Evolutionary conservation across 129 eudicot species (phyloP), one percentile per base, ranked within the genome.

Genomic region (Flaveria bidentis): DNA sequence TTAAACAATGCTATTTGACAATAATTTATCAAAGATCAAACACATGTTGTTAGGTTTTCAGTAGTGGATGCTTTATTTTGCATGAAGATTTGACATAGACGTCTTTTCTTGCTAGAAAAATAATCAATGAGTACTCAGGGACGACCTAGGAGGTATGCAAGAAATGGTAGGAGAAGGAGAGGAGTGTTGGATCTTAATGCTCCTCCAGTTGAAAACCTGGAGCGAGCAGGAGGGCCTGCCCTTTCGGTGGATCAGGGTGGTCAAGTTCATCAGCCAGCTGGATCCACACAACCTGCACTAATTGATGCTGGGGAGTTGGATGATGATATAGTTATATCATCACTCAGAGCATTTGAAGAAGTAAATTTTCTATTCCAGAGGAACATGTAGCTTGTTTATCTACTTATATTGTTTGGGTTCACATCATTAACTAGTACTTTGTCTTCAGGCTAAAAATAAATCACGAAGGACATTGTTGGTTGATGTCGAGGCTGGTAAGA

Each of bases 281-380:
- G 78, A 45, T 41, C 84, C 28, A 30, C 72, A 9, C 78, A 30
- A 71, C 83, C 89, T 78, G 85, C 86, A 33, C 69, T 82, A 20
- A 91, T 89, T 79, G 93, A 88, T 73, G 63, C 89, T 12, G 98
- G 91, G 72, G 84, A 93, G 26, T 8, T 87, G 8, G 98, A 91
- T 77, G 97, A 89, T 75, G 97, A 91, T 79, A 90, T 88, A 33
- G 33, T 83, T 36, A 81, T 94, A 60, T 91, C 96, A 50, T 94
- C 98, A 39, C 93, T 96, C 0, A 84, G 88, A 78, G 96, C 96
- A 46, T 88, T 94, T 77, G 93, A 86, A 25, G 90, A 84, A 80
- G 98, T 91, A 85, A 62, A 49, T 10, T 63, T 60, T 75, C 17
- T 67, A 16, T 67, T 25, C 75, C 30, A 50, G 26, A 26, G 20